Base-by-base conservation (phyloP, 1,284 basidiomycete species). In the Austropuccinia psidii region DNA sequence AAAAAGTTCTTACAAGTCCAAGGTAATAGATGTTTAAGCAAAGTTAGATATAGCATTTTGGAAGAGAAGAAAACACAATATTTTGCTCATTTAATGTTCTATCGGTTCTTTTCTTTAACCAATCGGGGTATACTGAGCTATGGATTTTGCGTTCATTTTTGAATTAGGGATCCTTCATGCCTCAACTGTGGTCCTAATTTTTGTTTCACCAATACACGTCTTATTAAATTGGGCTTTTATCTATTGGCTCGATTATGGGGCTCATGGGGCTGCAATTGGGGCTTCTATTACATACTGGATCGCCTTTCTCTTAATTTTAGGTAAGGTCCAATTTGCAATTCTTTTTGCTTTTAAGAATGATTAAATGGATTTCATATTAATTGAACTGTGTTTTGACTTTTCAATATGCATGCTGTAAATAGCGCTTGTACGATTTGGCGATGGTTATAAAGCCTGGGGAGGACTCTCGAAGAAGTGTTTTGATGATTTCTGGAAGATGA, bases 1-100 rank as follows among this genome's bases (percentile, higher is more conserved):
- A 90, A 89, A 80, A 90, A 89, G 80, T 90, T 89, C 80, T 79
- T 90, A 27, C 88, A 90, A 79, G 89, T 88, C 74, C 88, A 90
- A 83, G 88, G 88, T 87, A 76, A n/a, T n/a, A n/a, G n/a, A n/a
- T n/a, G n/a, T n/a, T n/a, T n/a, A n/a, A n/a, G n/a, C n/a, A n/a
- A n/a, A n/a, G n/a, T n/a, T n/a, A n/a, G n/a, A n/a, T n/a, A n/a
- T n/a, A n/a, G n/a, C n/a, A n/a, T n/a, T n/a, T n/a, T n/a, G n/a
- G n/a, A n/a, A n/a, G n/a, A n/a, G n/a, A n/a, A 75, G 83, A 77
- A 27, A 43, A 31, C 31, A 19, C 47, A 60, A 37, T 41, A 33
- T 35, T 27, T 41, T 33, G 17, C 15, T 47, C 47, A 54, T 31
- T 58, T 49, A 29, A 57, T 8, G 52, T 57, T 33, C 35, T 4